Evolutionary conservation across 257 asterid species (phyloP).

Genomic region (Nicotiana paniculata): DNA sequence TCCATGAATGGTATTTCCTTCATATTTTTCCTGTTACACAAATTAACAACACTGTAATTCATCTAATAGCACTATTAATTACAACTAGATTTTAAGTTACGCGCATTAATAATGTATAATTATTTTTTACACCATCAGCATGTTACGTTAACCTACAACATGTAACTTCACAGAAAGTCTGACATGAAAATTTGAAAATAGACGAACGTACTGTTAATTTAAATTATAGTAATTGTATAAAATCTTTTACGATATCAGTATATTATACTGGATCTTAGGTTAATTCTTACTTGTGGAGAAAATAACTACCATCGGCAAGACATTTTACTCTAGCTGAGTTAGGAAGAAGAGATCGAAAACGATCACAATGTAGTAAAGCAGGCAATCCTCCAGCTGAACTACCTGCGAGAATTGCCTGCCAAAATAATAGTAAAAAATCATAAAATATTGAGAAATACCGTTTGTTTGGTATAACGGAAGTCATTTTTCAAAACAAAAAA

Average conservation of each 20-base stretch:
- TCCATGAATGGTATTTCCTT: not conserved
- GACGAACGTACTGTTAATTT: not conserved
- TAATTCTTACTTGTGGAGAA: slow-evolving; percentile 9
- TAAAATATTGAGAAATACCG: not conserved
- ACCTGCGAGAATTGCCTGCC: slow-evolving; percentile 58
- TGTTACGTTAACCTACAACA: too few relatives aligned
- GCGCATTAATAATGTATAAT: too few relatives aligned
- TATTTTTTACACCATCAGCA: not conserved
- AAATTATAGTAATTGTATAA: not conserved
- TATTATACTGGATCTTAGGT: not conserved
- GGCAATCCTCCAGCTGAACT: slow-evolving; percentile 64
- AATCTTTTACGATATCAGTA: not conserved
- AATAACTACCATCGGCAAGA: slow-evolving; percentile 12
- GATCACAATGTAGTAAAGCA: slow-evolving; percentile 52
- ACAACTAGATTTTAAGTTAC: too few relatives aligned
- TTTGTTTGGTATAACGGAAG: too few relatives aligned
- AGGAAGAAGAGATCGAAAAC: slow-evolving; percentile 2
- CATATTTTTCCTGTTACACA: not conserved
- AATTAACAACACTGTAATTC: not conserved
- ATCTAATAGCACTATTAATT: not conserved
- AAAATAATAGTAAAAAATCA: slow-evolving; percentile 35
- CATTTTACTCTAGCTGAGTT: slow-evolving; percentile 11
- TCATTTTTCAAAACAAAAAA: too few relatives aligned
- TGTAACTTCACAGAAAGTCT: too few relatives aligned
- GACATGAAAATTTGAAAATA: not conserved